Conservation (phyloP, 257 asterid species). For the Capsicum pubescens region DNA sequence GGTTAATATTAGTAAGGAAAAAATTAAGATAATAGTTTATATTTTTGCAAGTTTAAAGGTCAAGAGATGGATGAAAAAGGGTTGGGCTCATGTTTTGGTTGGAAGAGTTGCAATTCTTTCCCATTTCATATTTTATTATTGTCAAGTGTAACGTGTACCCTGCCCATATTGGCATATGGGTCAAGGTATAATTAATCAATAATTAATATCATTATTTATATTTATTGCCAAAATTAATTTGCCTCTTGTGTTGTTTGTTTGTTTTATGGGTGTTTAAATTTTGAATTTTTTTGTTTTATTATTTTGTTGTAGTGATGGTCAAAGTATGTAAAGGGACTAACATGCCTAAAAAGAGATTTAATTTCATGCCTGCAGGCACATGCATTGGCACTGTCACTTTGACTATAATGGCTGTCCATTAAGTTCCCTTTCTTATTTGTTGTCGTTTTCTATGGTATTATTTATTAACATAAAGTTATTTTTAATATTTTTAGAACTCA, state of each 20-base stretch:
- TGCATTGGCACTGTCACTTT: constrained; percentile 27
- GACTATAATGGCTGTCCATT: constrained; percentile 20
- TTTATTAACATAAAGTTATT: background rate
- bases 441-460: background rate
- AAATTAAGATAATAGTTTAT: background rate
- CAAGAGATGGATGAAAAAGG: constrained; percentile 27
- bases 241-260: background rate
- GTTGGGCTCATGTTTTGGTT: constrained; percentile 56
- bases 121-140: background rate
- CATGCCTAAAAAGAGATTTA: constrained; percentile 7
- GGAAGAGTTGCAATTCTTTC: constrained; percentile 36
- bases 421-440: background rate
- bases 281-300: background rate
- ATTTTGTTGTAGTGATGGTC: constrained; percentile 36
- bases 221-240: background rate
- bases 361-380: constrained; percentile 19
- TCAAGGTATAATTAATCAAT: constrained; percentile 10
- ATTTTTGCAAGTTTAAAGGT: background rate
- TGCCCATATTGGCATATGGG: background rate
- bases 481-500: background rate
- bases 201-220: constrained; percentile 19
- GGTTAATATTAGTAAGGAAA: constrained; percentile 2
- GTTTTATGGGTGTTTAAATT: background rate
- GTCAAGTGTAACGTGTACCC: background rate
- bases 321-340: constrained; percentile 37